A percentile compares a stretch with the other conserved stretches of the same genome.
Conservation (phyloP, 73 alveolate genomes). For the Vitrella brassicaformis region DNA sequence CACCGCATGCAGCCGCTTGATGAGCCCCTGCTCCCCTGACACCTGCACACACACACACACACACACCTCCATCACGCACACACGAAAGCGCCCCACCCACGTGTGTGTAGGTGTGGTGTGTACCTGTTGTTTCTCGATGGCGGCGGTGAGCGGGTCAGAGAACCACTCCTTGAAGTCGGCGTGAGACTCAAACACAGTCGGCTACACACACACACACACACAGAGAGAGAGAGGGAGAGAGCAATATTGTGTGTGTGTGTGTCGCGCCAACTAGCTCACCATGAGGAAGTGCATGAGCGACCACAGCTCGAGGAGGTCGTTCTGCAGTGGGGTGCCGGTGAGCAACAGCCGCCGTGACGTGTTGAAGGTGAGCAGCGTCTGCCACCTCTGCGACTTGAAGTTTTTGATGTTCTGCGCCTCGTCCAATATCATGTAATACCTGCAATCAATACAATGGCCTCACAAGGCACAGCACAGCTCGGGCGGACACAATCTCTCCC, state of each 20-base stretch:
- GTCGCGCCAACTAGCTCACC: slow-evolving; percentile 74
- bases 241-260: slow-evolving; percentile 35
- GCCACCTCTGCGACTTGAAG: slow-evolving; percentile 94
- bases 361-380: slow-evolving; percentile 58
- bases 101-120: too few species aligned
- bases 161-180: slow-evolving; percentile 81
- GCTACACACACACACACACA: neutral
- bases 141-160: slow-evolving; percentile 81
- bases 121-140: slow-evolving; percentile 66
- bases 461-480: too few species aligned
- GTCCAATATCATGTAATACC: slow-evolving; percentile 98
- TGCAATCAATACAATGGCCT: too few species aligned
- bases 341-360: slow-evolving; percentile 78
- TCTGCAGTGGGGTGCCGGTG: slow-evolving; percentile 98
- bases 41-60: too few species aligned
- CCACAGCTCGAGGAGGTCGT: slow-evolving; percentile 99
- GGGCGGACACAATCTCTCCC: too few species aligned
- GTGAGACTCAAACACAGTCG: slow-evolving; percentile 2
- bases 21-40: slow-evolving; percentile 56
- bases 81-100: too few species aligned
- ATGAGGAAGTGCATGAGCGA: slow-evolving; percentile 95
- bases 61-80: too few species aligned
- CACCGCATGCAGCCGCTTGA: slow-evolving; percentile 71
- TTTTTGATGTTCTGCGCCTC: slow-evolving; percentile 98
- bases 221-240: slow-evolving; percentile 42